Evolutionary conservation across 768 basidiomycete genomes (phyloP).

Genomic region (Tephrocybe sp.): DNA sequence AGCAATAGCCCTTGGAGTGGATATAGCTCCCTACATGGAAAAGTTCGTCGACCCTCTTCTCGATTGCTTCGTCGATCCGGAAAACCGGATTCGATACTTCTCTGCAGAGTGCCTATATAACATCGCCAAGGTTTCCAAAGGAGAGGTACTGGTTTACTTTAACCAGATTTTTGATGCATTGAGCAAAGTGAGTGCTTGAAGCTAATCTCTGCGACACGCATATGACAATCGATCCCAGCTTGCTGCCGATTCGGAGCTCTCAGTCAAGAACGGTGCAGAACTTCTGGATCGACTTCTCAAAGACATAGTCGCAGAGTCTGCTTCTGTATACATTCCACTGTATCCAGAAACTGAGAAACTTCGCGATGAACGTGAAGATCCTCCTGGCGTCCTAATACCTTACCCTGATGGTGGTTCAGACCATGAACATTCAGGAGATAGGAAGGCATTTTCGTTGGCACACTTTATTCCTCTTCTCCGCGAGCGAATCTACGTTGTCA

Average conservation of each 20-base stretch:
- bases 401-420: slow-evolving; percentile 51
- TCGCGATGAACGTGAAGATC: slow-evolving; percentile 54
- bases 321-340: slow-evolving; percentile 89
- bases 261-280: slow-evolving; percentile 98
- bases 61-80: slow-evolving; percentile 88
- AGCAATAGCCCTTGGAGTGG: slow-evolving; percentile 93
- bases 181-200: slow-evolving; percentile 71
- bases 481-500: slow-evolving; percentile 93
- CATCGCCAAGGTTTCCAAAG: slow-evolving; percentile 95
- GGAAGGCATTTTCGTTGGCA: slow-evolving; percentile 89
- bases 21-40: slow-evolving; percentile 92
- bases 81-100: slow-evolving; percentile 95
- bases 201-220: background rate
- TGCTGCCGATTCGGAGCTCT: slow-evolving; percentile 90
- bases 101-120: slow-evolving; percentile 98
- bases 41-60: slow-evolving; percentile 88
- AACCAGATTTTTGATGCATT: slow-evolving; percentile 98
- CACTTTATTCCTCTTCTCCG: slow-evolving; percentile 92
- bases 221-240: slow-evolving; percentile 50
- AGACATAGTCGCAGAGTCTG: slow-evolving; percentile 96
- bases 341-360: slow-evolving; percentile 77
- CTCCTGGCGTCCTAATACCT: slow-evolving; percentile 61
- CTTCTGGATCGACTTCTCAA: slow-evolving; percentile 95
- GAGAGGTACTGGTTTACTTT: slow-evolving; percentile 94
- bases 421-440: slow-evolving; percentile 38